A percentile compares a stretch with the other conserved stretches of the same genome.
Conservation (phyloP, 208 protist genomes). For the Trypanosoma melophagium region DNA sequence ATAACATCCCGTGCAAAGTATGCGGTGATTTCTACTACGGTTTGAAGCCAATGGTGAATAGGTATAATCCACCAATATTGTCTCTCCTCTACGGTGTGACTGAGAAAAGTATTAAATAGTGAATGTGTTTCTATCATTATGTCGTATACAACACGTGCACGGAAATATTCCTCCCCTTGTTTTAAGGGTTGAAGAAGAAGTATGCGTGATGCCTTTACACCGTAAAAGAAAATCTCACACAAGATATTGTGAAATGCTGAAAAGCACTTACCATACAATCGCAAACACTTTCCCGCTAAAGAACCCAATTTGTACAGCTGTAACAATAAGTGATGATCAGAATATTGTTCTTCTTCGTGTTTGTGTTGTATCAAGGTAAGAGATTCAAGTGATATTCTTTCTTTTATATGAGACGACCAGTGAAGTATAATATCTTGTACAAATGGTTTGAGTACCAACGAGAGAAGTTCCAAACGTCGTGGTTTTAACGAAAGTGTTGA, state of each 20-base stretch:
- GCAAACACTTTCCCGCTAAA: constrained; percentile 19
- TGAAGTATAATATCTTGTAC: neutral
- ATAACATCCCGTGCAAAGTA: neutral
- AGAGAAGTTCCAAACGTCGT: constrained; percentile 13
- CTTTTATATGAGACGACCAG: neutral
- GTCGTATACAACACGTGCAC: neutral
- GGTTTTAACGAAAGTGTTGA: constrained; percentile 22
- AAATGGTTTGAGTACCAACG: neutral
- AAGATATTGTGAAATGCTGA: constrained; percentile 9
- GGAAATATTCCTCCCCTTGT: neutral
- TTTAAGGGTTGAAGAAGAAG: neutral
- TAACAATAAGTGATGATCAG: too few species aligned
- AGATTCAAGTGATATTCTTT: neutral
- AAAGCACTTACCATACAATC: constrained; percentile 22
- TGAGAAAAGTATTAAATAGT: constrained; percentile 6
- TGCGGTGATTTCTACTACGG: neutral
- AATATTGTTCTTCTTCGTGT: too few species aligned
- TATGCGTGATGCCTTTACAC: neutral
- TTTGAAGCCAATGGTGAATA: constrained; percentile 9
- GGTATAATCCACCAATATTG: neutral
- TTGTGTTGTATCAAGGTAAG: neutral
- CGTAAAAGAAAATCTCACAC: constrained; percentile 12
- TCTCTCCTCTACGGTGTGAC: neutral
- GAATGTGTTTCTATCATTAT: neutral
- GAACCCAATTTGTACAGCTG: neutral